Base-by-base conservation (phyloP, 768 basidiomycete genomes). In the Serendipita sp. region DNA sequence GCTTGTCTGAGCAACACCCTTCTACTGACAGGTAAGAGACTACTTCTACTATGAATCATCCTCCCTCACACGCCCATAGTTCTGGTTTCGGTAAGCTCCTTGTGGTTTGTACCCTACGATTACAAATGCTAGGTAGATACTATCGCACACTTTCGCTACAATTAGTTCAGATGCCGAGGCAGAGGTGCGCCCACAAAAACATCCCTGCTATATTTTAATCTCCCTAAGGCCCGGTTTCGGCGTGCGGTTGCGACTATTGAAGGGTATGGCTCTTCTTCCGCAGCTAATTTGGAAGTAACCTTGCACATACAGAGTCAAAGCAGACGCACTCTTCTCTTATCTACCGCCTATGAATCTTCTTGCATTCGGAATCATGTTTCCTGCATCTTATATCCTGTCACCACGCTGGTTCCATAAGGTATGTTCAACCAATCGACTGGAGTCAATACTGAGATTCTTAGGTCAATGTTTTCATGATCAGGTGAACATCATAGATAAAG, bases 391-490 rank as follows among this genome's bases (percentile, higher is more conserved):
- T 72, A 74, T 92, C 63, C 78, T 96, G n/a, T 81, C 80, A 4
- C 91, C 93, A n/a, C 80, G 95, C 64, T 97, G 92, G 92, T 97
- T 98, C 72, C 95, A 98, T 73, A 97, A 97, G 78, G 89, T 88
- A 70, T 63, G 71, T 67, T n/a, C 4, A 34, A 36, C 3, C 67
- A 66, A 70, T 64, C 68, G 70, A 41, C 63, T 70, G n/a, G 32
- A 44, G 66, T 73, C 30, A 73, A 64, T 52, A 5, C 34, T 34
- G 10, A n/a, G 34, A 16, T 63, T 41, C 60, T 2, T 66, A 90
- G 88, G 81, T 91, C 70, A 92, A 92, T 68, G 90, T 92, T 1
- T 88, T 91, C 70, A 80, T 91, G 80, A 92, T 92, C 69, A 82
- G 88, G 86, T 87, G 36, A 38, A 58, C 11, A 5, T 30, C 8